Percentiles rank a stretch among this genome's conserved stretches.
Evolutionary conservation across 2,329 filamentous ascomycete genomes (phyloP).

Genomic region (Penicillium sp.): DNA sequence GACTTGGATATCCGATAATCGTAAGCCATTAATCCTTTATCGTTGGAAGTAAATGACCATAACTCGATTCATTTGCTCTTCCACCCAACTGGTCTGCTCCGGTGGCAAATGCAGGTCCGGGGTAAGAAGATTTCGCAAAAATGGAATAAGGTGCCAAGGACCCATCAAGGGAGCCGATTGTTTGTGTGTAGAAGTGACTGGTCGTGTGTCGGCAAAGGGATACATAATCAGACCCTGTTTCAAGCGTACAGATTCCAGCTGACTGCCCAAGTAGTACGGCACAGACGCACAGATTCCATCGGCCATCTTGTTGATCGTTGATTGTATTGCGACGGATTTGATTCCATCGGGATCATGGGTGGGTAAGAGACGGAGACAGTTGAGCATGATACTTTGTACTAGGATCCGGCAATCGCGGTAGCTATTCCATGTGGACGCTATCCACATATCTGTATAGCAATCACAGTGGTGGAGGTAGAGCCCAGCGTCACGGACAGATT

Average conservation of each 20-base stretch:
- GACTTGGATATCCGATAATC: background rate
- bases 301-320: slow-evolving; percentile 18
- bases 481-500: slow-evolving; percentile 27
- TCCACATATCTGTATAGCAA: slow-evolving; percentile 32
- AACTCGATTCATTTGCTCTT: slow-evolving; percentile 24
- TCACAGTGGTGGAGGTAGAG: slow-evolving; percentile 29
- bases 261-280: slow-evolving; percentile 29
- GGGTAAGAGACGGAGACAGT: slow-evolving; percentile 22
- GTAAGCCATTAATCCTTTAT: background rate
- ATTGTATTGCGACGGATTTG: slow-evolving; percentile 2
- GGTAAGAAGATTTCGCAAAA: slow-evolving; percentile 21
- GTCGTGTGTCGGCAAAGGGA: slow-evolving; percentile 21
- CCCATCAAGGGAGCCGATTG: slow-evolving; percentile 28
- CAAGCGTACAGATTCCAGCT: slow-evolving; percentile 23
- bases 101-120: slow-evolving; percentile 18
- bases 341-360: slow-evolving; percentile 3
- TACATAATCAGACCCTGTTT: slow-evolving; percentile 23
- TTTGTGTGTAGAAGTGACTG: slow-evolving; percentile 17
- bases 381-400: slow-evolving; percentile 28
- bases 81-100: slow-evolving; percentile 23
- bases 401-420: slow-evolving; percentile 31
- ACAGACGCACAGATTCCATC: slow-evolving; percentile 30
- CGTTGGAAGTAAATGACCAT: slow-evolving; percentile 26
- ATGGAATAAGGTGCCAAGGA: slow-evolving; percentile 24
- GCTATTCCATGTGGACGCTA: slow-evolving; percentile 30